A percentile compares a stretch with the other conserved stretches of the same genome.
Evolutionary conservation across 1,139 yeast species (phyloP).

Genomic region (Kodamaea arcana): DNA sequence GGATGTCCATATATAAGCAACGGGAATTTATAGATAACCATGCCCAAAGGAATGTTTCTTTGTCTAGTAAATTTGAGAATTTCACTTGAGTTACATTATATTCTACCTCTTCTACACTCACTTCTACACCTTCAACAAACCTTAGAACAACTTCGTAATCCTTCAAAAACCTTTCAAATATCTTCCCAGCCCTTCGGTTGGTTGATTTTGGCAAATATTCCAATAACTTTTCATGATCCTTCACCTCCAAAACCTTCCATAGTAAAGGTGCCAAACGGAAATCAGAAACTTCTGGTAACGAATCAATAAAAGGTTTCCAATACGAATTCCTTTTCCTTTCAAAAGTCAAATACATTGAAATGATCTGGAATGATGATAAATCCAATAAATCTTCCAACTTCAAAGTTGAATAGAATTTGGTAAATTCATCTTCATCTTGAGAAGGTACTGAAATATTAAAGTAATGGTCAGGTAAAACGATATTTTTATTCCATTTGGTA

Average conservation of each 20-base stretch:
- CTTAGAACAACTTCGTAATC: slow-evolving; percentile 32
- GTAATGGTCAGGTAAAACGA: slow-evolving; percentile 19
- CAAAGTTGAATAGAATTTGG: slow-evolving; percentile 31
- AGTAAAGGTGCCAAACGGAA: slow-evolving; percentile 47
- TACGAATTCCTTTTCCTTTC: slow-evolving; percentile 48
- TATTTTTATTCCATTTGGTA: slow-evolving; percentile 18
- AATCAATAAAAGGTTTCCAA: slow-evolving; percentile 62
- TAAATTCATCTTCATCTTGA: slow-evolving; percentile 16
- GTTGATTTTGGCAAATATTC: slow-evolving; percentile 40
- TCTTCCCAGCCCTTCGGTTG: slow-evolving; percentile 29
- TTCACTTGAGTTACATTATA: slow-evolving; percentile 8
- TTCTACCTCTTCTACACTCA: not conserved
- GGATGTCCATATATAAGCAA: slow-evolving; percentile 74
- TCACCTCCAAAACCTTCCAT: slow-evolving; percentile 39
- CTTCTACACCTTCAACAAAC: slow-evolving; percentile 21
- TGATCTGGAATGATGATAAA: slow-evolving; percentile 45
- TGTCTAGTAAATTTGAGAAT: slow-evolving; percentile 8
- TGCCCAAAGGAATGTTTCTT: slow-evolving; percentile 49
- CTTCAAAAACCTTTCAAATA: slow-evolving; percentile 29
- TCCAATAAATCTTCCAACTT: slow-evolving; percentile 24
- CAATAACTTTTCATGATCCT: slow-evolving; percentile 22
- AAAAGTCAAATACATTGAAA: slow-evolving; percentile 45
- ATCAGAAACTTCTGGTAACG: slow-evolving; percentile 51
- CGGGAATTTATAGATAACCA: slow-evolving; percentile 92
- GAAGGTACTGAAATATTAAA: slow-evolving; percentile 19